Evolutionary conservation across 2,329 filamentous ascomycete species (phyloP), one percentile per base, ranked within the genome.

Genomic region (Cadophora luteo-olivacea): DNA sequence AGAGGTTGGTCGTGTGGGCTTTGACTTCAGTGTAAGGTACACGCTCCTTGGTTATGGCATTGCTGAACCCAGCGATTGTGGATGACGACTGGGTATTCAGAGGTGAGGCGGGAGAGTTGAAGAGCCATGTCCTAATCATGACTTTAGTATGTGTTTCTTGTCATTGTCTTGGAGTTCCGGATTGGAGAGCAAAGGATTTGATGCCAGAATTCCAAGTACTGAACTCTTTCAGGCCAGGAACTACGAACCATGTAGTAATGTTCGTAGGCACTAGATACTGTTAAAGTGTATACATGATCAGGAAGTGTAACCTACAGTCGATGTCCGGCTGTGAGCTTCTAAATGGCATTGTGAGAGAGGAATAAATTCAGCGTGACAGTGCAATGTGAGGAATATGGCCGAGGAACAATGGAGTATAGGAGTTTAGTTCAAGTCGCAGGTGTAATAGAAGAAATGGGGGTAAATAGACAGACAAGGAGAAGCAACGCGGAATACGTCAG

Each of bases 11-110:
- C 0, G 87, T 84, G 61, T 84, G 83, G 4, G 82, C 79, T 73
- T 87, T 89, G 49, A 91, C 82, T 38, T 88, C 79, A n/a, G 79
- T 78, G 81, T 84, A 91, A 67, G 82, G 83, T 32, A 91, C 80
- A 16, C 84, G 83, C 67, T 89, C 85, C 69, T 86, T 85, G 0
- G 87, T 90, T 8, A 81, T 78, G 4, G 84, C 88, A 78, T 91
- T 87, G 25, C 84, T 84, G 76, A 85, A 89, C 12, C 73, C 73
- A 4, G 64, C 68, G 3, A 73, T 32, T 33, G 61, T 24, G 8
- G 68, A 64, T 29, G 49, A 14, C 7, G 70, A 51, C 22, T 16
- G 86, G 74, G 54, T 65, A 5, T 55, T 60, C 14, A 74, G 64
- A 0, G 84, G 84, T 1, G 85, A 88, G 72, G 84, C 84, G 4